Percentiles rank a stretch among this genome's conserved stretches.
Conservation (phyloP, 768 basidiomycete species). For the Rhodotorula sphaerocarpa region DNA sequence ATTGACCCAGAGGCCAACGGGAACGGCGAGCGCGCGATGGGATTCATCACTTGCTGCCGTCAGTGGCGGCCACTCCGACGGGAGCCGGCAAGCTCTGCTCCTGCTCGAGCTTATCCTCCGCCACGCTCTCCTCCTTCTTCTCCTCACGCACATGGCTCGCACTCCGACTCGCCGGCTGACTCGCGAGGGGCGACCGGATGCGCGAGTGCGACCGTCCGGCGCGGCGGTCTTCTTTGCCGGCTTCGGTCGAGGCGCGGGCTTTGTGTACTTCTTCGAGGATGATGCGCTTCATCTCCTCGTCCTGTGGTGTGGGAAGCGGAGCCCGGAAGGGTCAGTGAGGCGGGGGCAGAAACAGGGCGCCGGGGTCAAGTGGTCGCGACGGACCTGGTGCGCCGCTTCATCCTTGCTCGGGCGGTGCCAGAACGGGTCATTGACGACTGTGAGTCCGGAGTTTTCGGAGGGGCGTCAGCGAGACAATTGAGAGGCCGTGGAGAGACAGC, state of each 20-base stretch:
- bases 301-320: not conserved
- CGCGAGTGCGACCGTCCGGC: not conserved
- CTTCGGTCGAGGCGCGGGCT: not conserved
- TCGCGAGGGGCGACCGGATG: not conserved
- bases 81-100: too few species aligned
- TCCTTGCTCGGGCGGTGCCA: slow-evolving; percentile 7
- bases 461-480: not conserved
- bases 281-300: slow-evolving; percentile 1
- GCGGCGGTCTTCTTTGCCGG: not conserved
- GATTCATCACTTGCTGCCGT: too few species aligned
- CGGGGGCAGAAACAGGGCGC: too few species aligned
- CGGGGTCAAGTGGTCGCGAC: too few species aligned
- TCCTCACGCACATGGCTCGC: not conserved
- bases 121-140: too few species aligned
- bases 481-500: not conserved
- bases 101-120: too few species aligned
- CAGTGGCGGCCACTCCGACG: too few species aligned
- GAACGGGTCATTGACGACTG: slow-evolving; percentile 14
- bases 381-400: slow-evolving; percentile 2
- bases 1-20: too few species aligned
- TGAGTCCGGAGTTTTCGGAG: too few species aligned
- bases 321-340: not conserved
- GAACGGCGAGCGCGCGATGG: too few species aligned
- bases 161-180: not conserved
- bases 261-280: slow-evolving; percentile 4